Base-by-base conservation (phyloP, 2,329 filamentous ascomycete species). In the Aspergillus sclerotialis region DNA sequence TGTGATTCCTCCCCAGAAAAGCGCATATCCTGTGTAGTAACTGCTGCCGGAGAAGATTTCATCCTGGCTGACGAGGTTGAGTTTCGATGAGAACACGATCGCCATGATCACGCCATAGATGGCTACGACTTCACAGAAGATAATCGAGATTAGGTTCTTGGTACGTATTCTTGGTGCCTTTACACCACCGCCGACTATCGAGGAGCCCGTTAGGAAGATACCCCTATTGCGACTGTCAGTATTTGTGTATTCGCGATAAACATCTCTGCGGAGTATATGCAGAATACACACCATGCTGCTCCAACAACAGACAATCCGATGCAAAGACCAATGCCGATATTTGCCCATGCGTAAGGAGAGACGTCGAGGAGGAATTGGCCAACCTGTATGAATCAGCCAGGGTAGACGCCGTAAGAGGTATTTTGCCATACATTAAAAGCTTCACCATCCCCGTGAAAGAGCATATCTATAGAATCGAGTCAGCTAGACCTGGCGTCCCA, bases 81-180 rank as follows among this genome's bases (percentile, higher is more conserved):
- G 69, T 66, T 95, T 94, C 42, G 89, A 76, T 28, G 89, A 93
- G 71, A 96, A 96, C 55, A 98, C 84, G 61, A 98, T 98, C 53
- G 89, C 84, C 88, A 98, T 98, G 69, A 98, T 98, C 67, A 98
- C 90, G 54, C 93, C 93, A 75, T 98, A 98, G 65, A 98, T 98
- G 65, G 92, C 92, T 56, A 98, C 92, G 58, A 98, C 92, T 70
- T 98, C 92, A 72, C 92, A 98, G 70, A 98, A 98, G 69, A 98
- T 96, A 66, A 98, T 98, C 55, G 90, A 96, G 63, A 98, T 96
- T 58, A 98, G 68, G 73, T 98, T 98, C 80, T 98, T 98, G 45
- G 92, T 98, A 63, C 92, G 86, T 68, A 98, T 98, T 53, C 92
- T 84, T 24, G 93, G 93, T 29, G 92, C 90, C 65, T 85, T 90